phyloP scores from a whole-genome alignment of 169 alveolate genomes.

The Plasmodium vivax region DNA sequence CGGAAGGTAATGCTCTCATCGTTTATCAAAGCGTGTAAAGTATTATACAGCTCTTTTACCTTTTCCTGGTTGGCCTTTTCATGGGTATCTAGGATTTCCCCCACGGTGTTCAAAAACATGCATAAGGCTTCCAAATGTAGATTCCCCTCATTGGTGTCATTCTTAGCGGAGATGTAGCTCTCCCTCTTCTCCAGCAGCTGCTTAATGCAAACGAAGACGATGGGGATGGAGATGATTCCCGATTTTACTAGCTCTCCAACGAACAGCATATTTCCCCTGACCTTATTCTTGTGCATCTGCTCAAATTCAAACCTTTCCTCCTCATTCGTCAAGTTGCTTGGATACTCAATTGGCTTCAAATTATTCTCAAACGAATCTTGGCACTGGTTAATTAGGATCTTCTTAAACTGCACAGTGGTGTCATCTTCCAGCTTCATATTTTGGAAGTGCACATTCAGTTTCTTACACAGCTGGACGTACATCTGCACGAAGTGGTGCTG shows the following conservation, averaged over 20 bases:
- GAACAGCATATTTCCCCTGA: constrained; percentile 90
- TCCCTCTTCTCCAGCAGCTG: constrained; percentile 85
- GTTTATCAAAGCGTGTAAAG: constrained; percentile 83
- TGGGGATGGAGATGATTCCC: constrained; percentile 86
- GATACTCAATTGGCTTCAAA: constrained; percentile 85
- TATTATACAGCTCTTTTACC: constrained; percentile 84
- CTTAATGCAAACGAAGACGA: constrained; percentile 87
- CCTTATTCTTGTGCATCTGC: constrained; percentile 88
- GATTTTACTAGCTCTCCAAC: constrained; percentile 88
- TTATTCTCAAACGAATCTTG: constrained; percentile 88
- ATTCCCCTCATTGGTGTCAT: constrained; percentile 84
- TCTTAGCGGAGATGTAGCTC: constrained; percentile 77
- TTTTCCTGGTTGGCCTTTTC: constrained; percentile 78
- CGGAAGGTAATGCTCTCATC: constrained; percentile 85
- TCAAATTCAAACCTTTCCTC: constrained; percentile 89
- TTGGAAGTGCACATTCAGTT: constrained; percentile 81
- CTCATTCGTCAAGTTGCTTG: constrained; percentile 83
- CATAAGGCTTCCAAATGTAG: constrained; percentile 89
- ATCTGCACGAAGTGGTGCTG: constrained; percentile 90
- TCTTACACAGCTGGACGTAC: constrained; percentile 89
- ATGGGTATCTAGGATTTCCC: constrained; percentile 83
- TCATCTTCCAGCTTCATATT: constrained; percentile 74
- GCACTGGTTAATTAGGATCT: constrained; percentile 86
- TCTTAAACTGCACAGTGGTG: constrained; percentile 69
- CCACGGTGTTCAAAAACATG: constrained; percentile 89